These are phyloP conservation scores for Alisma plantagoaquatica DNA, from an alignment of 106 monocot genomes.

Conservation along the genomic window DNA sequence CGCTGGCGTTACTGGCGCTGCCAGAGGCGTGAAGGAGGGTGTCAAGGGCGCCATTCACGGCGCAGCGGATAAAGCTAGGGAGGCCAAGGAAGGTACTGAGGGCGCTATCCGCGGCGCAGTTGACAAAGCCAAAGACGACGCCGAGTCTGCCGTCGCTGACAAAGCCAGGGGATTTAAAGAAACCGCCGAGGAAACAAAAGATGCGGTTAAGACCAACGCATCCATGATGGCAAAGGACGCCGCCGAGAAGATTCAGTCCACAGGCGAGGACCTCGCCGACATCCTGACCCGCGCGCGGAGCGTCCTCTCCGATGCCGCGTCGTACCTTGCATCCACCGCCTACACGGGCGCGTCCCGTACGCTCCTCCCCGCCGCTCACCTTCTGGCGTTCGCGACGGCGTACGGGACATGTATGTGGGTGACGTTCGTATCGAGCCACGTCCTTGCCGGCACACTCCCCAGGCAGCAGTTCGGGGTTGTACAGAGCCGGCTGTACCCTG, in stretches of 20 bases:
- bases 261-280: constrained; percentile 27
- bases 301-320: constrained; percentile 21
- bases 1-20: too few species aligned
- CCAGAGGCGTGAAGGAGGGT: background rate
- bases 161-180: constrained; percentile 13
- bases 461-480: constrained; percentile 77
- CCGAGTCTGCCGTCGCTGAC: constrained; percentile 16
- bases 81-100: constrained; percentile 3
- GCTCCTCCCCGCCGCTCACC: constrained; percentile 20
- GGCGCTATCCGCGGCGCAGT: background rate
- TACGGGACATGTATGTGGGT: constrained; percentile 77
- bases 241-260: constrained; percentile 1
- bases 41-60: constrained; percentile 1
- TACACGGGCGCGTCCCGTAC: constrained; percentile 11
- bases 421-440: constrained; percentile 75
- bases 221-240: background rate
- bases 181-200: too few species aligned
- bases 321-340: too few species aligned
- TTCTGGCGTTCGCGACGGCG: constrained; percentile 45
- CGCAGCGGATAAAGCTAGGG: background rate
- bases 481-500: constrained; percentile 79
- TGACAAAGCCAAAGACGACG: background rate
- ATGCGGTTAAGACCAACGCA: too few species aligned
- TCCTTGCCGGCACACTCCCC: constrained; percentile 44
- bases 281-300: constrained; percentile 26